Percentiles rank a stretch among this genome's conserved stretches.
Evolutionary conservation across 2,329 filamentous ascomycete species (phyloP).

Genomic region (Mycosphaerella sp.): DNA sequence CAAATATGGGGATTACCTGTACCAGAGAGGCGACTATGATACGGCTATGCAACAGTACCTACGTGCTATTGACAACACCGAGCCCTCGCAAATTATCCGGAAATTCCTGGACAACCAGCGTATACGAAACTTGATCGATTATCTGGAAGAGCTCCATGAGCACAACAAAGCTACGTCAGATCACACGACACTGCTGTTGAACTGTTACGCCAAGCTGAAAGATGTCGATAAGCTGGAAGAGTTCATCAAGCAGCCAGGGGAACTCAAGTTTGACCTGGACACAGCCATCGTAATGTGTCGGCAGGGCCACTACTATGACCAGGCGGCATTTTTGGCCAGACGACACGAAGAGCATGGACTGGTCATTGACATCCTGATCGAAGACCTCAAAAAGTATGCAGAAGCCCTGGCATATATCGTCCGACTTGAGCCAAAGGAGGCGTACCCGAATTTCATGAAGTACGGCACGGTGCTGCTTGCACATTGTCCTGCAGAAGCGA

Average conservation of each 20-base stretch:
- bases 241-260: constrained; percentile 92
- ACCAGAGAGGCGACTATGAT: constrained; percentile 92
- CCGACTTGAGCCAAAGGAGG: constrained; percentile 73
- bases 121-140: constrained; percentile 95
- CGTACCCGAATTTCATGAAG: constrained; percentile 86
- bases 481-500: constrained; percentile 75
- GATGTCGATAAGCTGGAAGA: constrained; percentile 93
- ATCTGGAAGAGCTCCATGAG: constrained; percentile 92
- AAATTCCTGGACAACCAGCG: constrained; percentile 97
- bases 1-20: constrained; percentile 88
- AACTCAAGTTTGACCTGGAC: constrained; percentile 93
- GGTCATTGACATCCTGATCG: constrained; percentile 91
- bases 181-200: constrained; percentile 87
- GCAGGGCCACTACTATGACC: constrained; percentile 93
- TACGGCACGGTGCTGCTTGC: constrained; percentile 87
- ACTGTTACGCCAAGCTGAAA: constrained; percentile 97
- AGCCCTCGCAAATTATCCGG: constrained; percentile 91
- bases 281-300: constrained; percentile 97
- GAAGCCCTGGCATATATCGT: constrained; percentile 90
- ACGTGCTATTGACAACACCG: constrained; percentile 89
- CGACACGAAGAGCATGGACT: constrained; percentile 91
- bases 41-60: constrained; percentile 99
- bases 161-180: constrained; percentile 89
- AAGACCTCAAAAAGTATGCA: constrained; percentile 84
- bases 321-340: constrained; percentile 89